Evolutionary conservation across 2,329 filamentous ascomycete species (phyloP), one percentile per base, ranked within the genome.

Genomic region (Sphaerulina populicola): DNA sequence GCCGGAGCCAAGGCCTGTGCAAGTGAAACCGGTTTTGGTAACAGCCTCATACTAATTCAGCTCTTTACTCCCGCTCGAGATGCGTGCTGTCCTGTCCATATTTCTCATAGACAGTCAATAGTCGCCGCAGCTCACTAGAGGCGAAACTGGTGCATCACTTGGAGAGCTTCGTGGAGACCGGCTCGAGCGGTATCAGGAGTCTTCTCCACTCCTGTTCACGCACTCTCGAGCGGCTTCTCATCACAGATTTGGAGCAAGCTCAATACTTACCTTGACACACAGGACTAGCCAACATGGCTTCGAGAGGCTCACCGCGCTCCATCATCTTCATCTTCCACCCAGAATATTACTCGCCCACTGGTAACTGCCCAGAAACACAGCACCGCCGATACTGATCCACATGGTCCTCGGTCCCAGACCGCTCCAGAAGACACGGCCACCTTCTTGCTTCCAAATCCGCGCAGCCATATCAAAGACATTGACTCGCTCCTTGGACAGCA

Each of bases 341-440:
- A 94, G 68, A 30, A 81, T 73, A 72, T 95, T 95, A 61, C 83
- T 85, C 18, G 83, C 85, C 81, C 83, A 93, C 69, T 95, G 88
- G 69, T 96, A 96, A 62, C 86, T 91, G 0, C 91, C 93, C 64
- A 97, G 69, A 72, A 98, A 98, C 31, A 98, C 88, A 9, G 91
- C 88, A 1, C 93, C 93, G 2, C 93, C 93, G 51, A 88, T 85
- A 60, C 88, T 93, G 66, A 98, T 98, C 90, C 93, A 97, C 56
- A 88, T 84, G 8, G 95, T 83, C 47, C 93, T 77, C 1, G 93
- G 93, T 12, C 85, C 89, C 59, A 84, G 77, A 1, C 85, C 86
- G 1, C 82, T 79, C 62, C 90, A 88, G 68, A 90, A 88, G 0
- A 83, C 82, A 54, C 76, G 71, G 4, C 80, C 66, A 1, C 86